Conservation (phyloP, 2,329 filamentous ascomycete genomes). For the Fusarium pseudograminearum region DNA sequence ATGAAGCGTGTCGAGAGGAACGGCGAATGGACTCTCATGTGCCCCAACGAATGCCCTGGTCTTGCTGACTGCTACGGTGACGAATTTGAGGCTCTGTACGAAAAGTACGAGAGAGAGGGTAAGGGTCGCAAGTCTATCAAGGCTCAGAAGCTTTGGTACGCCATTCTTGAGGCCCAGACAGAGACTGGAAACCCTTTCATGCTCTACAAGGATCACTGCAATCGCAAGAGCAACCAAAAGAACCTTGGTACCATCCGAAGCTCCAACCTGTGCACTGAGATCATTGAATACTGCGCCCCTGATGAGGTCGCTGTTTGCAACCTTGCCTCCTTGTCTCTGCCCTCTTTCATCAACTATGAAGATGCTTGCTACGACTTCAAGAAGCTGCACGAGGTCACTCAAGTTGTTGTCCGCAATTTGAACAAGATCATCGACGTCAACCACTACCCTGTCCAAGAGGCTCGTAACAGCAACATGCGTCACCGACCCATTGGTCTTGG, state of each 20-base stretch:
- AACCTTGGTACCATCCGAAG: slow-evolving; percentile 98
- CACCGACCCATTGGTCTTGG: slow-evolving; percentile 96
- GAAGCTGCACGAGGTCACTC: slow-evolving; percentile 93
- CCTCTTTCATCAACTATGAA: slow-evolving; percentile 88
- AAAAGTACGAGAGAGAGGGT: slow-evolving; percentile 89
- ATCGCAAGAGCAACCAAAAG: slow-evolving; percentile 99
- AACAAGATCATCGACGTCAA: slow-evolving; percentile 99
- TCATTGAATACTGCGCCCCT: slow-evolving; percentile 95
- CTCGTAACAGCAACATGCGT: slow-evolving; percentile 95
- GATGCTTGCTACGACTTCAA: slow-evolving; percentile 92
- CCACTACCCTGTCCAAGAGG: slow-evolving; percentile 96
- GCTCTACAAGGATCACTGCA: slow-evolving; percentile 99
- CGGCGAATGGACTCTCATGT: slow-evolving; percentile 97
- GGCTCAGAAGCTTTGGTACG: slow-evolving; percentile 99
- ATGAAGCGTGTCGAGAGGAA: slow-evolving; percentile 99
- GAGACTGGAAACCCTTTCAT: slow-evolving; percentile 99
- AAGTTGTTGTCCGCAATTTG: slow-evolving; percentile 92
- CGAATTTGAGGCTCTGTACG: slow-evolving; percentile 95
- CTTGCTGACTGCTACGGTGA: slow-evolving; percentile 97
- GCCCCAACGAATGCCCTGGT: slow-evolving; percentile 94
- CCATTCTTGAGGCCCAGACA: slow-evolving; percentile 96
- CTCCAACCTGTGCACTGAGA: slow-evolving; percentile 99
- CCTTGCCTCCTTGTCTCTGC: slow-evolving; percentile 91
- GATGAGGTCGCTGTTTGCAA: slow-evolving; percentile 99
- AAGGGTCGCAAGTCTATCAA: slow-evolving; percentile 91